Conservation (phyloP, 2,329 filamentous ascomycete species). For the Sclerotinia trifoliorum region DNA sequence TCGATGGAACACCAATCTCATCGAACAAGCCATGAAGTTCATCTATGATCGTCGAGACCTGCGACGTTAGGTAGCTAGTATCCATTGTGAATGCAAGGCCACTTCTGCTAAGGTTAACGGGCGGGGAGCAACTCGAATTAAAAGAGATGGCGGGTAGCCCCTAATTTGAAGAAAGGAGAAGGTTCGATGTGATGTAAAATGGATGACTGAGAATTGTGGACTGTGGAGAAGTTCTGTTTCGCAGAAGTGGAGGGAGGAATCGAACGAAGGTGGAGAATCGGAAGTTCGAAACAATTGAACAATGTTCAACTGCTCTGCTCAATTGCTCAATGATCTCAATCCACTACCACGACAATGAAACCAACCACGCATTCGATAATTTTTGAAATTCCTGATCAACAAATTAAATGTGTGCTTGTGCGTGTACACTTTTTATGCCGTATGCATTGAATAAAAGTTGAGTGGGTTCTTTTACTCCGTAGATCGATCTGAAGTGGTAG, state of each 20-base stretch:
- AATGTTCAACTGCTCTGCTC: not conserved
- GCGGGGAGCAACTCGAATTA: conserved; percentile 5
- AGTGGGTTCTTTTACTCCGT: not conserved
- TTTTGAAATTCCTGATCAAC: not conserved
- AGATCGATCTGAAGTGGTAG: not conserved
- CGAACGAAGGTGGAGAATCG: conserved; percentile 17
- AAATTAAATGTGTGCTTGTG: not conserved
- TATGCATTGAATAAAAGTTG: conserved; percentile 13
- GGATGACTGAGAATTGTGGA: conserved; percentile 14
- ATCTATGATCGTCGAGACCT: conserved; percentile 90
- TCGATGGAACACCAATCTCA: conserved; percentile 90
- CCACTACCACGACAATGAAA: not conserved
- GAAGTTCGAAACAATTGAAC: conserved; percentile 14
- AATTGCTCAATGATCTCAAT: not conserved
- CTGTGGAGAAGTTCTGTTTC: conserved; percentile 10
- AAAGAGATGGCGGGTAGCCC: conserved; percentile 10
- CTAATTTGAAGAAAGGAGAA: conserved; percentile 19
- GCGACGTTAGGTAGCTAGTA: conserved; percentile 87
- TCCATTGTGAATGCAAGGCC: conserved; percentile 59
- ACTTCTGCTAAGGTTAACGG: conserved; percentile 9
- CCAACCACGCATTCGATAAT: not conserved
- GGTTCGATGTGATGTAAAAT: conserved; percentile 1
- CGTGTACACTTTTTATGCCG: conserved; percentile 4
- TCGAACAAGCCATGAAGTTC: conserved; percentile 95
- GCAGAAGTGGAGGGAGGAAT: conserved; percentile 3